Conservation (phyloP, 345 rosid species). For the Corchorus olitorius region DNA sequence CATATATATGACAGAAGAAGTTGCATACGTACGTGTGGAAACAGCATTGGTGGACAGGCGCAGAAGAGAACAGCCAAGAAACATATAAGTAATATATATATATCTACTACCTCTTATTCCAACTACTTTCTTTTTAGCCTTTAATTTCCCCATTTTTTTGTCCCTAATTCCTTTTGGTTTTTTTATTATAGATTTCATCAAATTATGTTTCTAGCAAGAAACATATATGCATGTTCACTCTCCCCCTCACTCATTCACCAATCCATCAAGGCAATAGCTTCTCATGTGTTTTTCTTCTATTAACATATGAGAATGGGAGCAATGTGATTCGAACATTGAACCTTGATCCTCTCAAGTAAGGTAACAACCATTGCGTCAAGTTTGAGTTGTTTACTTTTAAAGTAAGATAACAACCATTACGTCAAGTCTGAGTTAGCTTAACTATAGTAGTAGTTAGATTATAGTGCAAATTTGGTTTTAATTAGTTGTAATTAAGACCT, state of each 20-base stretch:
- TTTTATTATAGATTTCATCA: neutral
- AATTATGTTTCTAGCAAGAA: conserved; percentile 14
- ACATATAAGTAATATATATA: conserved; percentile 5
- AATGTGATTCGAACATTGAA: no score
- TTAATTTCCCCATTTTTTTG: neutral
- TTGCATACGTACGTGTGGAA: conserved; percentile 8
- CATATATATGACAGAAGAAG: conserved; percentile 19
- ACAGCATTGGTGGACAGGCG: conserved; percentile 18
- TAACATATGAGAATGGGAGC: no score
- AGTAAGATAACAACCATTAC: no score
- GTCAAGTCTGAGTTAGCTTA: no score
- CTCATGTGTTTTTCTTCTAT: no score
- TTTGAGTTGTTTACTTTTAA: no score
- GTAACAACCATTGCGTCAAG: no score
- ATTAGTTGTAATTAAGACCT: no score
- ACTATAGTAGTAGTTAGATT: no score
- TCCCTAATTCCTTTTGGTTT: neutral
- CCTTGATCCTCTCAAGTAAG: no score
- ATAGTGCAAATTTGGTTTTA: no score
- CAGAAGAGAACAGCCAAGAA: conserved; percentile 21
- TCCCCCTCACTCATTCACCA: neutral
- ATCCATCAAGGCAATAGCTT: no score
- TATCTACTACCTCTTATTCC: conserved; percentile 20
- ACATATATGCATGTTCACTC: neutral
- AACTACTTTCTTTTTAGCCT: conserved; percentile 3